Percentiles rank a stretch among this genome's conserved stretches.
Conservation (phyloP, 2,329 filamentous ascomycete genomes). For the Arachnomyces sp. region DNA sequence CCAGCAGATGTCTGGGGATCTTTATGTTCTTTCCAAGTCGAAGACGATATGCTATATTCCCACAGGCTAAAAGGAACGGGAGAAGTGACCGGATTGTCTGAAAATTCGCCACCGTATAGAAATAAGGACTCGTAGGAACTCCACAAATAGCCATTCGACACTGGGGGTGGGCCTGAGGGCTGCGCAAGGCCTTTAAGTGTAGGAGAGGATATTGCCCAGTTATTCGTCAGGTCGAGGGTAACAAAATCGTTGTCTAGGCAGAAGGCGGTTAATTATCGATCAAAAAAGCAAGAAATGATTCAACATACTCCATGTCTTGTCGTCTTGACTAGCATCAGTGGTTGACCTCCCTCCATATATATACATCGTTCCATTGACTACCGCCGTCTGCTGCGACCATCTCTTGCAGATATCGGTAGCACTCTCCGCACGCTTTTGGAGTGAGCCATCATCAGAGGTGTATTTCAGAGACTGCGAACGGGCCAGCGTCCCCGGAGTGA, state of each 20-base stretch:
- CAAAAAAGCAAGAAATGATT: not conserved
- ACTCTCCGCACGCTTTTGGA: constrained; percentile 29
- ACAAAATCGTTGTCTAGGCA: constrained; percentile 61
- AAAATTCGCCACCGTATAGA: constrained; percentile 68
- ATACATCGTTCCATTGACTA: constrained; percentile 69
- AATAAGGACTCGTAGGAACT: constrained; percentile 62
- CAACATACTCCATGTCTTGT: constrained; percentile 61
- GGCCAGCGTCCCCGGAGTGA: constrained; percentile 2
- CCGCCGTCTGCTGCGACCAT: constrained; percentile 60
- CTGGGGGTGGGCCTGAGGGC: constrained; percentile 61
- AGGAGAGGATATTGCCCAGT: constrained; percentile 62
- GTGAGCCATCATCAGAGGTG: not conserved
- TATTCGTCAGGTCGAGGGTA: constrained; percentile 61
- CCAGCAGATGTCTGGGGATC: constrained; percentile 57
- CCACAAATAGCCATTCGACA: constrained; percentile 70
- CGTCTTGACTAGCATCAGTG: constrained; percentile 48
- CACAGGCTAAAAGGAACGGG: constrained; percentile 59
- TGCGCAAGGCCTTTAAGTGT: constrained; percentile 54
- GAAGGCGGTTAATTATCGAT: constrained; percentile 2
- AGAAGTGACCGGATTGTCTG: constrained; percentile 51
- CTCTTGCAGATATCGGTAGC: constrained; percentile 54
- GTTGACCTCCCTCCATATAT: constrained; percentile 66
- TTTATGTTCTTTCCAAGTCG: constrained; percentile 56
- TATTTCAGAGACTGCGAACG: too few relatives aligned
- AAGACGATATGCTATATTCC: constrained; percentile 58